A percentile compares a stretch with the other conserved stretches of the same genome.
These are phyloP conservation scores for Eutrema japonicum DNA, from an alignment of 345 rosid genomes.

Conservation along the genomic window DNA sequence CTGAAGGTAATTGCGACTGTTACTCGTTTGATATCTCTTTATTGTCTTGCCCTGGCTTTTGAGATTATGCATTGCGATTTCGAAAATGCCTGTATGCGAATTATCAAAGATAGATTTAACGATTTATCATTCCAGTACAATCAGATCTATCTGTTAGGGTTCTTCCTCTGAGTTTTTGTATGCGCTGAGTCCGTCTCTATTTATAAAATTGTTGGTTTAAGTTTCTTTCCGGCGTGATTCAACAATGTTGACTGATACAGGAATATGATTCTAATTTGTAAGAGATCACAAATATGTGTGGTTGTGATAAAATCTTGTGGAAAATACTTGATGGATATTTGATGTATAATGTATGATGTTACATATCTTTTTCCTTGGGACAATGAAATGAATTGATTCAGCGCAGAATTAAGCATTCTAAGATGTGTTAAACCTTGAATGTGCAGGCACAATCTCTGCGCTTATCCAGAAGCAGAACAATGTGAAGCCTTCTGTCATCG, in stretches of 20 bases:
- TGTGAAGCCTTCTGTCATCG: slow-evolving; percentile 66
- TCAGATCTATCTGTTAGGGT: slow-evolving; percentile 2
- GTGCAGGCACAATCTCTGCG: slow-evolving; percentile 49
- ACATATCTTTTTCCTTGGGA: too few species aligned
- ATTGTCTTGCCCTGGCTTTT: neutral
- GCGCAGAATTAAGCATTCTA: neutral
- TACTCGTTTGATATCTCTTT: neutral
- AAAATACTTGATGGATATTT: neutral
- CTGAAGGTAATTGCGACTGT: slow-evolving; percentile 36
- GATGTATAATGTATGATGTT: too few species aligned
- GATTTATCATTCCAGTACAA: neutral
- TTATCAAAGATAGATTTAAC: neutral
- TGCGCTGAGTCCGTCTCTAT: neutral
- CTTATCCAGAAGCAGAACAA: slow-evolving; percentile 52
- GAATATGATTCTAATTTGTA: slow-evolving; percentile 2
- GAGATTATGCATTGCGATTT: slow-evolving; percentile 11
- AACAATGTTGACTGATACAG: slow-evolving; percentile 3
- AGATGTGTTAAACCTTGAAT: slow-evolving; percentile 11
- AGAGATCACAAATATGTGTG: neutral
- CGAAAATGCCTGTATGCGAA: neutral
- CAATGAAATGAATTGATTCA: too few species aligned
- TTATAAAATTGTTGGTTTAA: too few species aligned
- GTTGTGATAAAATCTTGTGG: neutral
- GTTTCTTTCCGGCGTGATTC: neutral
- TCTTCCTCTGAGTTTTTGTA: neutral